A percentile compares a stretch with the other conserved stretches of the same genome.
Evolutionary conservation across 768 basidiomycete genomes (phyloP).

Genomic region (Grammothele lineata): DNA sequence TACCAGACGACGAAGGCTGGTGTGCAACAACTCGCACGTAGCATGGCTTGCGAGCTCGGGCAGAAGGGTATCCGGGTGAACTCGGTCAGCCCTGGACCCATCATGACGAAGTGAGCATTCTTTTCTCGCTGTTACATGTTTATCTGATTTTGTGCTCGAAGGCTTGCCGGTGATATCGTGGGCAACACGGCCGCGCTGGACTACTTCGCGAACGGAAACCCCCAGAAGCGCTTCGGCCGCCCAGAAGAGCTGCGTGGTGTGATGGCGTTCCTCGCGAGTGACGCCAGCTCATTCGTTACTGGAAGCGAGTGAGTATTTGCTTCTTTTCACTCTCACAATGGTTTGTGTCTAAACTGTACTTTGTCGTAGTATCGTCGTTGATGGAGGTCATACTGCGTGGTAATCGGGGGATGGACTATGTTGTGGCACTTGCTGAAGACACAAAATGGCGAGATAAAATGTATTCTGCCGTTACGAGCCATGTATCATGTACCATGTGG

Average conservation of each 20-base stretch:
- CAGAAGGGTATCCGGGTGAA: constrained; percentile 63
- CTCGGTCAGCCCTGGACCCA: constrained; percentile 68
- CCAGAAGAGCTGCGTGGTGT: constrained; percentile 72
- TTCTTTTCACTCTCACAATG: background rate
- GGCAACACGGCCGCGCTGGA: no score
- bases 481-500: no score
- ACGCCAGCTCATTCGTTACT: constrained; percentile 63
- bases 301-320: constrained; percentile 54
- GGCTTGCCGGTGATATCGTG: no score
- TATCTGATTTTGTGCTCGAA: no score
- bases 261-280: constrained; percentile 44
- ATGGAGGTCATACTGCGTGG: constrained; percentile 60
- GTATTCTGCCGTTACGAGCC: no score
- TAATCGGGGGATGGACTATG: no score
- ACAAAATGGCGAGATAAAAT: no score
- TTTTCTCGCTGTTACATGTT: no score
- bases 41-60: constrained; percentile 77
- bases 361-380: constrained; percentile 46
- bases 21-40: constrained; percentile 73
- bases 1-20: constrained; percentile 76
- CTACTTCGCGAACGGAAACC: constrained; percentile 56
- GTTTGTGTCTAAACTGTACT: background rate
- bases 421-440: no score
- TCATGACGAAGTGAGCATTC: constrained; percentile 60
- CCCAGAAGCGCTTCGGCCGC: constrained; percentile 59